Base-by-base conservation (phyloP, 495 filamentous ascomycete genomes). In the Articulospora tetracladia region DNA sequence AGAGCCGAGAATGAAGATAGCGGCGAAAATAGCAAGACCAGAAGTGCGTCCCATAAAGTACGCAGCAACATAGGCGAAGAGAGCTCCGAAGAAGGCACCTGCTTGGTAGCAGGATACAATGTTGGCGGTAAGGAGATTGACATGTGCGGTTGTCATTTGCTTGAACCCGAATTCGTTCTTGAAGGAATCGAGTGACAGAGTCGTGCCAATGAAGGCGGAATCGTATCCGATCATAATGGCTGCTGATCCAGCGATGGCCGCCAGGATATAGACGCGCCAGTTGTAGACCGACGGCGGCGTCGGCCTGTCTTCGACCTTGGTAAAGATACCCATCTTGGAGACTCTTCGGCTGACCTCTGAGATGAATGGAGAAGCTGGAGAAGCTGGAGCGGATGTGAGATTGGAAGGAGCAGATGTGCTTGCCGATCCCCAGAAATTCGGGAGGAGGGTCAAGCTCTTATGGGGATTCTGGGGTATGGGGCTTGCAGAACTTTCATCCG, bases 201-300 rank as follows among this genome's bases (percentile, higher is more conserved):
- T 89, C 7, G 81, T 86, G 59, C 87, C 87, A 53, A 89, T 89
- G 73, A 90, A 90, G 56, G 85, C 83, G 58, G 78, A 81, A 63
- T 87, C 86, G 68, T 88, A 90, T 34, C 87, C 86, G 64, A 87
- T 89, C 82, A 83, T 88, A 61, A 84, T 86, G 61, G 86, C 82
- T 62, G 85, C 86, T 62, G 86, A 88, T 36, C 84, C 85, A 27
- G 86, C 86, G 36, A 88, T 75, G 23, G 76, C 73, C 4, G 86
- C 84, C 48, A 78, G 82, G 22, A 74, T 69, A 63, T 87, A 91
- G 48, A 91, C 79, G 36, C 85, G 76, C 86, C 86, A 91, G 74
- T 91, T 91, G 80, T 90, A 91, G 64, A 91, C 87, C 46, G 77
- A 74, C 57, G 74, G 72, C 1, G 85, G 85, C 65, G 86, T 87